A percentile compares a stretch with the other conserved stretches of the same genome.
Evolutionary conservation across 768 basidiomycete genomes (phyloP).

Genomic region (Hericium erinaceus): DNA sequence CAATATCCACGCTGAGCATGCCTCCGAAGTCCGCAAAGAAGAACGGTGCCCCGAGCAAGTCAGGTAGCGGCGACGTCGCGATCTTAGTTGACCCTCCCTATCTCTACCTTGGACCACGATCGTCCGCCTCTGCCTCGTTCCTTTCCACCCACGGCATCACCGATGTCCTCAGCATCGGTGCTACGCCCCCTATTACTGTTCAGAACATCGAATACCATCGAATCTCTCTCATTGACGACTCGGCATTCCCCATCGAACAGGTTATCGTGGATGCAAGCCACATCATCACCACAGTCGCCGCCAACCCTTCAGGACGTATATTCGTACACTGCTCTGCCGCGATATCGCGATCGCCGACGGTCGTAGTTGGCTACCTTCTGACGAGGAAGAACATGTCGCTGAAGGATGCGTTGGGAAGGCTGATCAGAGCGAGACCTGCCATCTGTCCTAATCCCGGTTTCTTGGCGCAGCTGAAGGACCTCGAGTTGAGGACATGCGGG

Average conservation of each 20-base stretch:
- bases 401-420: slow-evolving; percentile 26
- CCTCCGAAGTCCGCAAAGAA: too few species aligned
- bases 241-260: too few species aligned
- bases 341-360: slow-evolving; percentile 35
- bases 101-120: not conserved
- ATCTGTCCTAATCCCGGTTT: slow-evolving; percentile 35
- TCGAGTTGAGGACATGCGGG: slow-evolving; percentile 5
- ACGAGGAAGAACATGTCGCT: slow-evolving; percentile 26
- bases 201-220: too few species aligned
- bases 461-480: slow-evolving; percentile 30
- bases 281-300: too few species aligned
- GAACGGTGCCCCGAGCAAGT: too few species aligned
- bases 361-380: slow-evolving; percentile 35
- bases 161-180: not conserved
- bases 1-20: too few species aligned
- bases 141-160: not conserved
- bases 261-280: too few species aligned
- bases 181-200: not conserved
- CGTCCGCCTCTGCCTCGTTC: not conserved
- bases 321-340: slow-evolving; percentile 38
- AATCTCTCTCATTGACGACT: too few species aligned
- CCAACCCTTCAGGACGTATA: slow-evolving; percentile 19
- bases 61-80: not conserved
- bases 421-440: slow-evolving; percentile 26
- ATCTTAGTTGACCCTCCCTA: not conserved